These are phyloP conservation scores for Aristolochia contorta DNA, from an alignment of 164 flowering plant species.

Conservation along the genomic window DNA sequence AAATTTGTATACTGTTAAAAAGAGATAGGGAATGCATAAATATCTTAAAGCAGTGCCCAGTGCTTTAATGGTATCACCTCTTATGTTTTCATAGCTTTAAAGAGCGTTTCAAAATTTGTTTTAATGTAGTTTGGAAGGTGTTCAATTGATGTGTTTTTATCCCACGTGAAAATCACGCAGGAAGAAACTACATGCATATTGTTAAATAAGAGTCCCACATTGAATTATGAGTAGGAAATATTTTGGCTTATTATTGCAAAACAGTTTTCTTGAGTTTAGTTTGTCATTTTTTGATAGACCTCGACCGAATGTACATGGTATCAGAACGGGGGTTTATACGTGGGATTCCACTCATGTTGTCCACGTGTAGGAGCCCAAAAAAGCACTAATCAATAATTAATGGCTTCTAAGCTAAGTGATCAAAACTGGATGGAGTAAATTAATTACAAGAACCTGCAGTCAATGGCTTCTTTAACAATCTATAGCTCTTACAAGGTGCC, in stretches of 20 bases:
- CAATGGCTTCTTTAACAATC: constrained; percentile 27
- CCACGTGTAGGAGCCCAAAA: no score
- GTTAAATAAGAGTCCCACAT: no score
- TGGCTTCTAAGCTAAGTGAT: no score
- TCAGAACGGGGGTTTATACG: no score
- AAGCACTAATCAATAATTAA: no score
- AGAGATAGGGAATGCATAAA: background rate
- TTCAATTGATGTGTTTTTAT: constrained; percentile 20
- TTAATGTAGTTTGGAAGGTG: constrained; percentile 42
- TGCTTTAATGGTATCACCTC: constrained; percentile 19
- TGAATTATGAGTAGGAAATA: no score
- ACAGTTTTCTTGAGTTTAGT: no score
- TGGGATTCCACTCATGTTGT: no score
- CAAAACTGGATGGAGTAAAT: background rate
- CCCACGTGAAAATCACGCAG: constrained; percentile 35
- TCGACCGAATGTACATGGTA: no score
- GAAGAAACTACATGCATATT: no score
- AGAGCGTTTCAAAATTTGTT: constrained; percentile 29
- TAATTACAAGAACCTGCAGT: constrained; percentile 19
- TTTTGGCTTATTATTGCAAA: no score
- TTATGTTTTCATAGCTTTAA: constrained; percentile 23
- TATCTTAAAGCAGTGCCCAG: constrained; percentile 9
- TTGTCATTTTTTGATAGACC: no score
- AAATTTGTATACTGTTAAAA: background rate
- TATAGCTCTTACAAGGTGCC: constrained; percentile 31